Base-by-base conservation (phyloP, 116 monocot genomes). In the Zostera marina region DNA sequence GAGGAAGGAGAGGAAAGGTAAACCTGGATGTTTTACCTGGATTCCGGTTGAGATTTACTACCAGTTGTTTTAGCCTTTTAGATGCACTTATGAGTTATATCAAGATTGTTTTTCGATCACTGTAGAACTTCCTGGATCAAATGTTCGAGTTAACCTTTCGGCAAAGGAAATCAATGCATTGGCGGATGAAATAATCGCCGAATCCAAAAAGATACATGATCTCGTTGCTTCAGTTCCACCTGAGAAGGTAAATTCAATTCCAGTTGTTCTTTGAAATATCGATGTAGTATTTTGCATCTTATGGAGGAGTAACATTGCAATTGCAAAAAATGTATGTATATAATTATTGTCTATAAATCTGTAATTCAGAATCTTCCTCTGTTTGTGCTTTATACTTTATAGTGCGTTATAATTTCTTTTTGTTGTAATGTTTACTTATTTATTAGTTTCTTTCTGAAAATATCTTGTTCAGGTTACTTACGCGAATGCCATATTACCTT, bases 201-300 rank as follows among this genome's bases (percentile, higher is more conserved):
- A 82, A 66, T 94, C 94, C 17, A 89, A 82, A 63, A 65, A 74
- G 47, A 71, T 69, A 53, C 61, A 82, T 60, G 96, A 89, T 72
- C 56, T 63, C 38, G 70, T 96, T 44, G 82, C 96, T 56, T 79
- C 96, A 14, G 58, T 85, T 62, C 82, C 81, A 3, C 59, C 82
- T 53, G 77, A 80, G 43, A 89, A 85, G 64, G 96, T 88, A 79
- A 20, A 17, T 15, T 2, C 49, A 47, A 68, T 61, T 22, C 11
- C 26, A 15, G 15, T 32, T 47, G 21, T 43, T 17, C 41, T 1
- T 42, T 9, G 9, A 40, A 32, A 32, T 32, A 3, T 32, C 0
- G 32, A 32, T 32, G 32, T 5, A 32, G 5, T 32, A 32, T 32
- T 32, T 32, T 32, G 32, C 32, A 32, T 32, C 32, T 32, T 32